Percentiles rank a stretch among this genome's conserved stretches.
phyloP scores from a whole-genome alignment of 2,329 filamentous ascomycete species.

The Kalaharituber pfeilii region DNA sequence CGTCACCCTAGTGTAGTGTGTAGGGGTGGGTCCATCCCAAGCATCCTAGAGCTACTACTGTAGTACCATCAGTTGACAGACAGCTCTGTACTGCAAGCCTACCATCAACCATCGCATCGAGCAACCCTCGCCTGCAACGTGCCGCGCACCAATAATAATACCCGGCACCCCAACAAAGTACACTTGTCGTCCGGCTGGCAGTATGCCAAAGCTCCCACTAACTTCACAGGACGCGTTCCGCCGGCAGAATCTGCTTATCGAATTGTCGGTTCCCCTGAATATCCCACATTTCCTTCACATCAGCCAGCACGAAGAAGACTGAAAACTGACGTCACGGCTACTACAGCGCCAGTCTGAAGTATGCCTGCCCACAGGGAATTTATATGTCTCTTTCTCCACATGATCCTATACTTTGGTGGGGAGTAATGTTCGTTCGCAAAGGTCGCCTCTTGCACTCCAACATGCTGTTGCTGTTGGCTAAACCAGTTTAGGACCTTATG shows the following conservation, averaged over 20 bases:
- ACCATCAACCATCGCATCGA: too few species aligned
- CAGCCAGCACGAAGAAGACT: constrained; percentile 9
- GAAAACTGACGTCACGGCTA: neutral
- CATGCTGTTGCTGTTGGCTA: too few species aligned
- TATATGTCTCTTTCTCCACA: constrained; percentile 72
- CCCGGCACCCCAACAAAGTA: too few species aligned
- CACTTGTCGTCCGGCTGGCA: too few species aligned
- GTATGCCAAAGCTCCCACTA: neutral
- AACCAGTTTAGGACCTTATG: constrained; percentile 65
- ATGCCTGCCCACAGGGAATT: constrained; percentile 67
- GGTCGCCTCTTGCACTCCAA: too few species aligned
- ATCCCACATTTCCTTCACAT: constrained; percentile 2
- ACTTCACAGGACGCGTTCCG: neutral
- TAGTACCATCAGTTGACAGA: too few species aligned
- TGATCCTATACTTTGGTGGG: constrained; percentile 68
- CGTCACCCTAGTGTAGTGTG: too few species aligned
- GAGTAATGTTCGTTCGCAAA: constrained; percentile 78
- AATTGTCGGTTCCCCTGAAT: constrained; percentile 3
- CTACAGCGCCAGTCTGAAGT: constrained; percentile 57
- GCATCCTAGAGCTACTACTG: too few species aligned
- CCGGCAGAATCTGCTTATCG: constrained; percentile 9
- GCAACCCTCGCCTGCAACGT: too few species aligned
- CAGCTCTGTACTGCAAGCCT: too few species aligned
- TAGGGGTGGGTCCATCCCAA: too few species aligned
- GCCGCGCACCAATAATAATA: too few species aligned